Percentiles rank a stretch among this genome's conserved stretches.
Conservation (phyloP, 331 rosid genomes). For the Prunus yedoensis region DNA sequence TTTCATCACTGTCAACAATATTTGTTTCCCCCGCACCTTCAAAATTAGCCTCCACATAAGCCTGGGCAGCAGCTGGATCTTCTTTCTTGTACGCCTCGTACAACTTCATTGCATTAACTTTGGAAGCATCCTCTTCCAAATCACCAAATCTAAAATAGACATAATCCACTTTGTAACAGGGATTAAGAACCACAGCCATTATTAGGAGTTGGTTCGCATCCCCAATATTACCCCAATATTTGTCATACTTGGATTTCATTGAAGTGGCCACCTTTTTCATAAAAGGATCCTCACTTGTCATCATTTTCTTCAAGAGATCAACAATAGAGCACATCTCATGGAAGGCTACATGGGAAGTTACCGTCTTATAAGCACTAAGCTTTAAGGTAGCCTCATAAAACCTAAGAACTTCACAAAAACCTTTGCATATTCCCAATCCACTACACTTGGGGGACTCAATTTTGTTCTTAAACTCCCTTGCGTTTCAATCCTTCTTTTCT, state of each 20-base stretch:
- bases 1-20: too few relatives aligned
- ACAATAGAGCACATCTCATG: not conserved
- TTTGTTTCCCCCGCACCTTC: too few relatives aligned
- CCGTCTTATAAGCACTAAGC: not conserved
- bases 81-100: not conserved
- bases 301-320: not conserved
- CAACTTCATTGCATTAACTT: not conserved
- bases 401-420: not conserved
- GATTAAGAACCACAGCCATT: not conserved
- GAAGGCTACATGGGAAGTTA: not conserved
- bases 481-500: too few relatives aligned
- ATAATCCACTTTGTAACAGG: not conserved
- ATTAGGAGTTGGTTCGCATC: not conserved
- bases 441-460: not conserved
- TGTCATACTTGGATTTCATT: not conserved
- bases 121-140: not conserved
- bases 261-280: not conserved
- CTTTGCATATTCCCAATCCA: not conserved
- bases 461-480: too few relatives aligned
- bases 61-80: not conserved
- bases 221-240: not conserved
- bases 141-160: not conserved
- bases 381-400: not conserved
- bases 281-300: not conserved
- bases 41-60: too few relatives aligned